phyloP scores from a whole-genome alignment of 148 eudicot species.

The Cornus kousa region DNA sequence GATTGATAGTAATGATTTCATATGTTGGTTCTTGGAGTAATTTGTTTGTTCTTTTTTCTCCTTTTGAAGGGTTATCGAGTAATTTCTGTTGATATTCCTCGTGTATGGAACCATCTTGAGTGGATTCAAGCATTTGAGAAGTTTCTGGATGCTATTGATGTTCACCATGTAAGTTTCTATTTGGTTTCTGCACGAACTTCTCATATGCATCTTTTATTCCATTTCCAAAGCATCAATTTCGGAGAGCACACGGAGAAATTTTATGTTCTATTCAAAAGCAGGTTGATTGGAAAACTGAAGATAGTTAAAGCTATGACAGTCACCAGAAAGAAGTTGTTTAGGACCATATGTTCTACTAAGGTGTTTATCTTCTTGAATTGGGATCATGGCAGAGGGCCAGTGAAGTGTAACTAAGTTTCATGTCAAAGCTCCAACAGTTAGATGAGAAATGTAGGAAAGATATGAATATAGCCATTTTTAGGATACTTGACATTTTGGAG shows the following conservation, averaged over 20 bases:
- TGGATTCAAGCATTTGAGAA: slow-evolving; percentile 97
- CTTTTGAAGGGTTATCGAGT: slow-evolving; percentile 84
- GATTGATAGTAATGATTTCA: background rate
- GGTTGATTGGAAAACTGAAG: background rate
- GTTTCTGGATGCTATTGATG: slow-evolving; percentile 88
- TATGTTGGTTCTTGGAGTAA: background rate
- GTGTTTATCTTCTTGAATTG: too few relatives aligned
- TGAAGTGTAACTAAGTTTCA: too few relatives aligned
- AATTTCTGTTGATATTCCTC: slow-evolving; percentile 92
- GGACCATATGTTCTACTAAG: too few relatives aligned
- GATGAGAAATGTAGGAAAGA: too few relatives aligned
- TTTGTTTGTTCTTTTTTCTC: slow-evolving; percentile 16
- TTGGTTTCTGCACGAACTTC: background rate
- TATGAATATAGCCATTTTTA: too few relatives aligned
- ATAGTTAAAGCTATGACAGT: background rate
- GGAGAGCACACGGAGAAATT: background rate
- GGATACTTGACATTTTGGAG: too few relatives aligned
- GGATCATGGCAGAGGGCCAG: too few relatives aligned
- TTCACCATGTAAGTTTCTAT: slow-evolving; percentile 81
- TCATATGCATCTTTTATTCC: background rate
- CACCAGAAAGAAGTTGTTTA: background rate
- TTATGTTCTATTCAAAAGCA: slow-evolving; percentile 1
- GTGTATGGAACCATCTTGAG: slow-evolving; percentile 87
- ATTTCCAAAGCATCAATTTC: background rate
- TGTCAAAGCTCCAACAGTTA: too few relatives aligned